A percentile compares a stretch with the other conserved stretches of the same genome.
Conservation (phyloP, 2,329 filamentous ascomycete species). For the Fusarium metavorans region DNA sequence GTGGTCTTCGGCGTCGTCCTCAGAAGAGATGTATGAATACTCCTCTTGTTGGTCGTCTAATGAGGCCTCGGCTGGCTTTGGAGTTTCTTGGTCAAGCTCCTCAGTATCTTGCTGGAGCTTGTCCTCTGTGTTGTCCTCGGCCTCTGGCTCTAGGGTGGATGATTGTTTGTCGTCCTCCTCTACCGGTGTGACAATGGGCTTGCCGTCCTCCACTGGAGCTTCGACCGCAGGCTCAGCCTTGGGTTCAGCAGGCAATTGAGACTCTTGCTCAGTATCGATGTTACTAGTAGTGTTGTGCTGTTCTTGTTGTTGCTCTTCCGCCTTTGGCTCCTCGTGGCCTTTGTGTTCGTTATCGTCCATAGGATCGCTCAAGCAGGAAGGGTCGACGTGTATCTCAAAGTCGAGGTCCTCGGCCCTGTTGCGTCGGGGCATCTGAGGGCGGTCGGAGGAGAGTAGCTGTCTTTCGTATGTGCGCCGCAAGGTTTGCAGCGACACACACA, state of each 20-base stretch:
- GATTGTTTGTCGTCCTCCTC: conserved; percentile 21
- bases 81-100: conserved; percentile 4
- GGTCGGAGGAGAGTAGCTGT: conserved; percentile 16
- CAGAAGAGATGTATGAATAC: conserved; percentile 7
- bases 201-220: conserved; percentile 16
- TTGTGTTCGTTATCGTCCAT: conserved; percentile 53
- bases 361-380: conserved; percentile 56
- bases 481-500: conserved; percentile 34
- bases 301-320: conserved; percentile 22
- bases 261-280: conserved; percentile 16
- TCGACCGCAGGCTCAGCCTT: conserved; percentile 22
- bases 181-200: conserved; percentile 1
- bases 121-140: conserved; percentile 1
- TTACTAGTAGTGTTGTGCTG: conserved; percentile 23
- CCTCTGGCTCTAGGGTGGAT: conserved; percentile 6
- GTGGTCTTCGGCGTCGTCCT: conserved; percentile 20
- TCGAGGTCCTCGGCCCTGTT: conserved; percentile 52
- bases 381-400: conserved; percentile 63
- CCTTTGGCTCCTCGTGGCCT: conserved; percentile 36
- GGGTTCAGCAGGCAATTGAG: conserved; percentile 23
- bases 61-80: conserved; percentile 8
- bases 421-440: conserved; percentile 46
- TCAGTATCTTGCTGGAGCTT: conserved; percentile 10
- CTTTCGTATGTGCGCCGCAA: conserved; percentile 25
- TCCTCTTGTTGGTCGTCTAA: conserved; percentile 22